A percentile compares a stretch with the other conserved stretches of the same genome.
These are phyloP conservation scores for Phytophthora fragariae DNA, from an alignment of 352 stramenopile species.

Conservation along the genomic window DNA sequence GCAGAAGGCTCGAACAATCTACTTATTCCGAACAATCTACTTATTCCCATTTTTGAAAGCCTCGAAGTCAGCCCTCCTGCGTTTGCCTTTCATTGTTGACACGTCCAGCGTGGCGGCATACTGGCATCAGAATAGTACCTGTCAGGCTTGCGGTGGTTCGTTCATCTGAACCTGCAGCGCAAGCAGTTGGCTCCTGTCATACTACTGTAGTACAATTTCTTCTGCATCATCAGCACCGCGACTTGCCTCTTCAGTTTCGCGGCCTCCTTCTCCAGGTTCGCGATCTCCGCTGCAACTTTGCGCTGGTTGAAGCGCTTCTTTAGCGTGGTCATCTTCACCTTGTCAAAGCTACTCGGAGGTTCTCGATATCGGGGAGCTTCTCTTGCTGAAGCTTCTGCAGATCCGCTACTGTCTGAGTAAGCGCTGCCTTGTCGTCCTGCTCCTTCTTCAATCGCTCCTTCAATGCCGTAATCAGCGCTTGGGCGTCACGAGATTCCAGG, in stretches of 20 bases:
- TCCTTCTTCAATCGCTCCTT: slow-evolving; percentile 5
- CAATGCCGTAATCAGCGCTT: neutral
- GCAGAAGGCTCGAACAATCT: slow-evolving; percentile 31
- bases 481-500: no score
- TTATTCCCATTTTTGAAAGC: slow-evolving; percentile 26
- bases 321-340: slow-evolving; percentile 7
- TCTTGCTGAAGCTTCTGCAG: no score
- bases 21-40: slow-evolving; percentile 28
- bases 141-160: neutral
- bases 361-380: neutral
- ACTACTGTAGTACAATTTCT: slow-evolving; percentile 2
- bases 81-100: no score
- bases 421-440: neutral
- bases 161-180: slow-evolving; percentile 10
- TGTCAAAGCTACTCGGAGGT: neutral
- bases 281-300: slow-evolving; percentile 5
- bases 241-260: slow-evolving; percentile 1
- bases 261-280: slow-evolving; percentile 4
- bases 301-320: slow-evolving; percentile 6
- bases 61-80: neutral
- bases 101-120: neutral
- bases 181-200: slow-evolving; percentile 11
- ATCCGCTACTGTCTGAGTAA: neutral
- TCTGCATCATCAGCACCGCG: slow-evolving; percentile 1
- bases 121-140: neutral